phyloP scores from a whole-genome alignment of 2,329 filamentous ascomycete genomes.

The Tolypocladium nubicola region DNA sequence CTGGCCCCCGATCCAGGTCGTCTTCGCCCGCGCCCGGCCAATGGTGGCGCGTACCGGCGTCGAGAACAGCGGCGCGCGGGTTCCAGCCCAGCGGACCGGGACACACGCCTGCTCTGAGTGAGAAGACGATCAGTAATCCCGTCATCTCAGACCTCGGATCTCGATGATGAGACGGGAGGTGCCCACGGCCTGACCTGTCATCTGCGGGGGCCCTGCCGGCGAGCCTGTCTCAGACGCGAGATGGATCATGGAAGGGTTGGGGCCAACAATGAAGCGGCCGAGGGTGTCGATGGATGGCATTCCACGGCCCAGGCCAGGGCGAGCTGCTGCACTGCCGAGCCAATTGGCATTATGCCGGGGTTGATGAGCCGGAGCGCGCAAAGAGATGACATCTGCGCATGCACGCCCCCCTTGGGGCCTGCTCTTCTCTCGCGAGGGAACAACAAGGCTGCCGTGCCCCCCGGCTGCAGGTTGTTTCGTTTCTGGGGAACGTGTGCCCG shows the following conservation, averaged over 20 bases:
- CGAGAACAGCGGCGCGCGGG: neutral
- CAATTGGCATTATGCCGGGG: neutral
- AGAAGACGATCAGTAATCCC: neutral
- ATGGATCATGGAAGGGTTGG: neutral
- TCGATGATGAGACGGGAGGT: neutral
- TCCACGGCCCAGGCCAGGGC: neutral
- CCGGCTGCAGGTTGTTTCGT: neutral
- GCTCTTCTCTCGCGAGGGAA: neutral
- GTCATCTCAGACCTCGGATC: neutral
- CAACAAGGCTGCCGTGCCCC: neutral
- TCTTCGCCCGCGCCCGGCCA: neutral
- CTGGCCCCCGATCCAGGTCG: neutral
- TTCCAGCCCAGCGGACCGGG: slow-evolving; percentile 1
- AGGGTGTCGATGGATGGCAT: neutral
- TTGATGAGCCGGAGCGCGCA: neutral
- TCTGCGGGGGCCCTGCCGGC: neutral
- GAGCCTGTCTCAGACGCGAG: neutral
- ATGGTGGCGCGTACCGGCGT: neutral
- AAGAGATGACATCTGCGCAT: neutral
- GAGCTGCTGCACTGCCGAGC: neutral
- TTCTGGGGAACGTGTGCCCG: neutral
- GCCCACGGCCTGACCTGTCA: neutral
- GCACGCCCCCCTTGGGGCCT: neutral
- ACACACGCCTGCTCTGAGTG: neutral
- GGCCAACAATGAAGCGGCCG: neutral